These are phyloP conservation scores for Moniliophthora roreri DNA, from an alignment of 1,284 basidiomycete genomes.

Conservation along the genomic window DNA sequence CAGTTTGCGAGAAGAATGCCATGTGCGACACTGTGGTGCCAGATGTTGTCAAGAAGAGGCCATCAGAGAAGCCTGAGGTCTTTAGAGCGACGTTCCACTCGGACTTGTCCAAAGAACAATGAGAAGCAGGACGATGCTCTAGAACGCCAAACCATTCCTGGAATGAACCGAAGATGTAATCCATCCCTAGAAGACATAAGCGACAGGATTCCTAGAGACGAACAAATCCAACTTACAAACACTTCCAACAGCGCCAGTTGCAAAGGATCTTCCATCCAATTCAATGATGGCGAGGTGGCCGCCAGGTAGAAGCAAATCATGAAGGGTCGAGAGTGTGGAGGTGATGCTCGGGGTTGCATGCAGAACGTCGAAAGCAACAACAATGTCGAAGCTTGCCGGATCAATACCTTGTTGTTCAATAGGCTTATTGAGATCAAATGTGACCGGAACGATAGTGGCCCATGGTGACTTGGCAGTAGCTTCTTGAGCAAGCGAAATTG, in stretches of 20 bases:
- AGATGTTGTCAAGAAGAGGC: background rate
- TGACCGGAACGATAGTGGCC: constrained; percentile 17
- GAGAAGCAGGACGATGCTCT: background rate
- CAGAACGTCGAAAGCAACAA: constrained; percentile 22
- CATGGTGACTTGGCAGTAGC: constrained; percentile 19
- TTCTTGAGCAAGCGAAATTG: constrained; percentile 19
- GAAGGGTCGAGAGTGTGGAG: constrained; percentile 13
- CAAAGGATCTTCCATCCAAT: background rate
- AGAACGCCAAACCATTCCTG: constrained; percentile 1
- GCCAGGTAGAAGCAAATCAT: constrained; percentile 19
- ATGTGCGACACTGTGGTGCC: background rate
- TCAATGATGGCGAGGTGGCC: constrained; percentile 15
- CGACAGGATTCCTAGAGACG: background rate
- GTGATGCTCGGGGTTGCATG: constrained; percentile 18
- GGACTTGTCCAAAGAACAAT: background rate
- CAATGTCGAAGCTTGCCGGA: constrained; percentile 22
- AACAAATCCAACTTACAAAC: background rate
- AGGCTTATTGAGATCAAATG: constrained; percentile 19
- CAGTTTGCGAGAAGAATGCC: background rate
- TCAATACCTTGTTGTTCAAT: constrained; percentile 19
- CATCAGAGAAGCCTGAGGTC: background rate
- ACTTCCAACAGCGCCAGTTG: background rate
- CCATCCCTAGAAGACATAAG: background rate
- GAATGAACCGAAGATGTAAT: constrained; percentile 1
- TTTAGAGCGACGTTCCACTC: background rate